phyloP scores from a whole-genome alignment of 1,284 basidiomycete genomes.

The Sporisorium reilianum region DNA sequence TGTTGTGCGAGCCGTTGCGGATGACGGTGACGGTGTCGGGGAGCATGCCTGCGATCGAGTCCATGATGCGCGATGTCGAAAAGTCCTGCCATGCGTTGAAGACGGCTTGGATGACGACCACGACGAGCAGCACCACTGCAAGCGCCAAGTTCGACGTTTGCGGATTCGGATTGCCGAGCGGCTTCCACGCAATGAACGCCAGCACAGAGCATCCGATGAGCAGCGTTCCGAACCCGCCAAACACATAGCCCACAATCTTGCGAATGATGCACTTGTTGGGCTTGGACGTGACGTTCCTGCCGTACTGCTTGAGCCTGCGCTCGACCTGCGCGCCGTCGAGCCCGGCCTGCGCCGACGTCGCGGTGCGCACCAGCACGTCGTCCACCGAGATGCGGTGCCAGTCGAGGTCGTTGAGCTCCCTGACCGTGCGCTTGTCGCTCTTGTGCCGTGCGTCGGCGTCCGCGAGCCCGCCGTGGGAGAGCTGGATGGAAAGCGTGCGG shows the following conservation, averaged over 20 bases:
- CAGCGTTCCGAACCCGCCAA: conserved; percentile 75
- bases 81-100: conserved; percentile 72
- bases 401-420: conserved; percentile 70
- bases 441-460: conserved; percentile 19
- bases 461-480: conserved; percentile 50
- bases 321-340: conserved; percentile 73
- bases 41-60: conserved; percentile 73
- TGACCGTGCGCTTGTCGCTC: conserved; percentile 27
- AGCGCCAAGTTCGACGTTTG: conserved; percentile 73
- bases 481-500: conserved; percentile 57
- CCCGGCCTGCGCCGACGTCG: conserved; percentile 71
- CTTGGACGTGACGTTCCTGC: conserved; percentile 73
- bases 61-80: conserved; percentile 54
- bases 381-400: conserved; percentile 74
- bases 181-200: conserved; percentile 73
- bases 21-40: conserved; percentile 74
- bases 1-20: conserved; percentile 74
- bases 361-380: conserved; percentile 73
- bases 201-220: conserved; percentile 74
- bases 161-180: conserved; percentile 72
- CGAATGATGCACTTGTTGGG: conserved; percentile 72
- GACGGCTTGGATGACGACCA: conserved; percentile 70
- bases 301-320: conserved; percentile 72
- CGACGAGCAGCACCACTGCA: conserved; percentile 69
- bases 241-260: conserved; percentile 73